Evolutionary conservation across 805 yeast genomes (phyloP).

Genomic region (Pichia rugopelliculosa): DNA sequence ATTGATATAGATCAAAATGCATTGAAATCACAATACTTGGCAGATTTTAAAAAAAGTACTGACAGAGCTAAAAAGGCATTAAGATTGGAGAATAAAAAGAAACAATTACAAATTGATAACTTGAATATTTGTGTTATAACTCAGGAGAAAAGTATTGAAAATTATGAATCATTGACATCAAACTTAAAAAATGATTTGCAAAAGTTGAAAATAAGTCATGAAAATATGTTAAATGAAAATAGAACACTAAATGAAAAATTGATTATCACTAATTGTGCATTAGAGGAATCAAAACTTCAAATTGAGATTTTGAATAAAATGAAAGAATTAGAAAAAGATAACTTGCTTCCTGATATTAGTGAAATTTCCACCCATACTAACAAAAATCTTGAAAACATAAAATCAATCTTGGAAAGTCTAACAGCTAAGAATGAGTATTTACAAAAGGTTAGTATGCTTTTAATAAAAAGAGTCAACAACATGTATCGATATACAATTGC

Average conservation of each 20-base stretch:
- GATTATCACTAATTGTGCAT: not conserved
- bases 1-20: not conserved
- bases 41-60: not conserved
- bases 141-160: not conserved
- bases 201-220: not conserved
- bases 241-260: not conserved
- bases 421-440: constrained; percentile 2
- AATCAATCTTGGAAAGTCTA: not conserved
- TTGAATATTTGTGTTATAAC: not conserved
- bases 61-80: not conserved
- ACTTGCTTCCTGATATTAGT: not conserved
- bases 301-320: not conserved
- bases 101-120: not conserved
- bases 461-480: not conserved
- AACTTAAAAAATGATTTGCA: not conserved
- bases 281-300: not conserved
- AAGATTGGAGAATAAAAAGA: not conserved
- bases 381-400: not conserved
- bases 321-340: not conserved
- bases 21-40: not conserved
- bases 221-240: not conserved
- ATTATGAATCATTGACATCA: not conserved
- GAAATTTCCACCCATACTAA: not conserved
- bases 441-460: not conserved
- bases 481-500: constrained; percentile 5